A percentile compares a stretch with the other conserved stretches of the same genome.
phyloP scores from a whole-genome alignment of 768 basidiomycete species.

The Leucocoprinus leucothites region DNA sequence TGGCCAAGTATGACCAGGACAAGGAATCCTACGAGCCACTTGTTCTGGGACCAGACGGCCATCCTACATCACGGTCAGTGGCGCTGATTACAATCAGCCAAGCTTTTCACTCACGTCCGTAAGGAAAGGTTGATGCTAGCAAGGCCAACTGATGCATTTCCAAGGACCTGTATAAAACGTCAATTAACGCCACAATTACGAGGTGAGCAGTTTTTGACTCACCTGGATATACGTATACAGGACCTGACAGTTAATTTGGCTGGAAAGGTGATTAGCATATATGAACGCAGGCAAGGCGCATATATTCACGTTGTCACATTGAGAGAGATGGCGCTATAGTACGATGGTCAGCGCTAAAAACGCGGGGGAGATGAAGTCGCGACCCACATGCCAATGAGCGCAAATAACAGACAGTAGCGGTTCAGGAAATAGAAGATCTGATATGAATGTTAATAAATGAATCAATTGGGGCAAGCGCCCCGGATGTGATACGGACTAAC shows the following conservation, averaged over 20 bases:
- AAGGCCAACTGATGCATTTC: constrained; percentile 64
- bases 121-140: constrained; percentile 71
- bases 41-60: constrained; percentile 65
- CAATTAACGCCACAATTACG: not conserved
- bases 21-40: constrained; percentile 50
- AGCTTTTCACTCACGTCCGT: constrained; percentile 48
- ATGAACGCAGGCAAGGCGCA: not conserved
- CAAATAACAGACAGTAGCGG: constrained; percentile 62
- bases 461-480: not conserved
- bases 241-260: constrained; percentile 59
- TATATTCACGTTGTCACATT: constrained; percentile 49
- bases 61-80: constrained; percentile 37
- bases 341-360: constrained; percentile 1
- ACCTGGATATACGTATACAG: constrained; percentile 69
- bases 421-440: constrained; percentile 70
- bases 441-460: not conserved
- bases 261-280: constrained; percentile 16
- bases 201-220: constrained; percentile 15
- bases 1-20: constrained; percentile 60
- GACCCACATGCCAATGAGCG: constrained; percentile 67
- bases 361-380: not conserved
- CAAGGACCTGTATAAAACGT: constrained; percentile 36
- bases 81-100: constrained; percentile 11
- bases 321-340: constrained; percentile 48
- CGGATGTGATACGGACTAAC: constrained; percentile 26